These are phyloP conservation scores for Boletellus ananas DNA, from an alignment of 768 basidiomycete species.

Conservation along the genomic window DNA sequence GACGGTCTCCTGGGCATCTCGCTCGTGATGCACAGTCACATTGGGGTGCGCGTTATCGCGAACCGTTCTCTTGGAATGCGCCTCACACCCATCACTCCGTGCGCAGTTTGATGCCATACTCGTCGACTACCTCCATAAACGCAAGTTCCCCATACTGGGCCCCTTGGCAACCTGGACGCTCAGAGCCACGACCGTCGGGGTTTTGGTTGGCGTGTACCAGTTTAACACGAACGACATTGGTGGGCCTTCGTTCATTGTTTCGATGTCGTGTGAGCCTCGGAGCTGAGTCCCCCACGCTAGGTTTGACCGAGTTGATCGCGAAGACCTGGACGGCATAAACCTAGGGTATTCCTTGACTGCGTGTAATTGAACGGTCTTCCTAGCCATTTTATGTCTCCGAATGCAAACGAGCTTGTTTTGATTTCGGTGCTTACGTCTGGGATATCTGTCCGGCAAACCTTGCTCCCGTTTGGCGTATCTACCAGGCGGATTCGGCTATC, in stretches of 20 bases:
- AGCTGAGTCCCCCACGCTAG: conserved; percentile 35
- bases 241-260: conserved; percentile 37
- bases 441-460: too few relatives aligned
- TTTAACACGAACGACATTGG: conserved; percentile 99
- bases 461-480: too few relatives aligned
- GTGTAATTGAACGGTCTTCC: background rate
- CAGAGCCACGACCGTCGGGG: conserved; percentile 71
- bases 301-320: conserved; percentile 80
- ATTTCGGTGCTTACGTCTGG: too few relatives aligned
- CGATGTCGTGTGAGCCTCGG: background rate
- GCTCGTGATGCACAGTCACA: conserved; percentile 87
- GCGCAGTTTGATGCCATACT: conserved; percentile 71
- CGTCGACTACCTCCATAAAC: conserved; percentile 87
- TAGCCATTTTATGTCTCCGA: too few relatives aligned
- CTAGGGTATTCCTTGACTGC: background rate
- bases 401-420: too few relatives aligned
- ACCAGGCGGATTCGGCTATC: too few relatives aligned
- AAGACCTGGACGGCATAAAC: conserved; percentile 79
- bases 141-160: conserved; percentile 89
- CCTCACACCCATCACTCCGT: background rate
- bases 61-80: background rate
- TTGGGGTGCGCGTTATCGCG: conserved; percentile 58
- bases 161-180: conserved; percentile 70
- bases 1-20: conserved; percentile 87
- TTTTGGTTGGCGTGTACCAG: conserved; percentile 89